Percentiles rank a stretch among this genome's conserved stretches.
Conservation (phyloP, 768 basidiomycete species). For the Lactarius hengduanensis region DNA sequence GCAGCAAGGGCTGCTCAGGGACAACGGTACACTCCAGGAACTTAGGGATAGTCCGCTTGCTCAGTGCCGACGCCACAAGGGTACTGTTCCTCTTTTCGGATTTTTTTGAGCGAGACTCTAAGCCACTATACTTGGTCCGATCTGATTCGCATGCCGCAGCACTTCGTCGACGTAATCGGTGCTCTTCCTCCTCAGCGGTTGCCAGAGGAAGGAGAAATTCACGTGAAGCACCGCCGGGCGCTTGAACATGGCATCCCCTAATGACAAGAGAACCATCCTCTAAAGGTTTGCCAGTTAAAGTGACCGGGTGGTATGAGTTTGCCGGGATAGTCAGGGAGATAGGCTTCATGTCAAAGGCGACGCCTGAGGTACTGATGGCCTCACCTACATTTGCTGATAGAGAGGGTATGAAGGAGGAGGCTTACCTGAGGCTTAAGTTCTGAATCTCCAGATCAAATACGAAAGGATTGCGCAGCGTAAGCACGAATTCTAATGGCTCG, state of each 20-base stretch:
- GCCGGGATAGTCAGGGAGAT: slow-evolving; percentile 69
- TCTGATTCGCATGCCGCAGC: slow-evolving; percentile 62
- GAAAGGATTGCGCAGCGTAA: slow-evolving; percentile 89
- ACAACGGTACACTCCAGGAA: slow-evolving; percentile 84
- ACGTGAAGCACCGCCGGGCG: slow-evolving; percentile 64
- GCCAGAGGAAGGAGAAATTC: slow-evolving; percentile 77
- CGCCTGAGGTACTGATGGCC: slow-evolving; percentile 71
- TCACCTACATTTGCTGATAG: background rate
- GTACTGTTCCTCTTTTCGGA: slow-evolving; percentile 41
- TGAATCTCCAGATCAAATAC: slow-evolving; percentile 90
- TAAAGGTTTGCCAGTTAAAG: slow-evolving; percentile 64
- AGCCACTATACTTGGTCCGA: slow-evolving; percentile 70
- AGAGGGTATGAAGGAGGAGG: background rate
- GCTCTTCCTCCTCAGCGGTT: slow-evolving; percentile 68
- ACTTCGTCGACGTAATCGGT: slow-evolving; percentile 54
- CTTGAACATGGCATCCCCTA: slow-evolving; percentile 76
- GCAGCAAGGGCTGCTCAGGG: slow-evolving; percentile 81
- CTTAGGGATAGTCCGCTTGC: slow-evolving; percentile 37
- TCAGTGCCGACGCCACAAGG: slow-evolving; percentile 31
- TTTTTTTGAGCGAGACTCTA: slow-evolving; percentile 65
- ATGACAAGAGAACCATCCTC: slow-evolving; percentile 66
- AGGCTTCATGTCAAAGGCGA: slow-evolving; percentile 64
- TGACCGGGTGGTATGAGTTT: slow-evolving; percentile 67
- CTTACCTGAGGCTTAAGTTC: slow-evolving; percentile 75
- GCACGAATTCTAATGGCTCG: slow-evolving; percentile 76